Evolutionary conservation across 2,329 filamentous ascomycete genomes (phyloP), one percentile per base, ranked within the genome.

Genomic region (Alternaria viburni): DNA sequence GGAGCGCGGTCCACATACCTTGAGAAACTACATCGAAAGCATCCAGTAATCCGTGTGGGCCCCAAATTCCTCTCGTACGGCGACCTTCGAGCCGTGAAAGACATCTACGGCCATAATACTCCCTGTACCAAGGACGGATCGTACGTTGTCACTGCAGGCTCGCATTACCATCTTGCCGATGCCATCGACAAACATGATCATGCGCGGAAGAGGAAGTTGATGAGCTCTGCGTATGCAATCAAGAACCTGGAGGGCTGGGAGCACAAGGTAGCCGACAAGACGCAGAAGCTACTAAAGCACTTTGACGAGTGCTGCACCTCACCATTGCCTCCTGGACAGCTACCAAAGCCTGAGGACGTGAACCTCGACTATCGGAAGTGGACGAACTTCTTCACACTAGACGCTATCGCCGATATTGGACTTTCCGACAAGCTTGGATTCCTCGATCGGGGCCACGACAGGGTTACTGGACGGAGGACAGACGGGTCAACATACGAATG

Each of bases 321-420:
- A 0, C 80, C 83, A 1, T 72, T 81, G 7, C 54, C 55, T 17
- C 54, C 63, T 17, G 67, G 69, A 15, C 52, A 67, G 8, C 46
- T 64, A 43, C 74, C 77, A 11, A 68, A 77, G 15, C 62, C 77
- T 1, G 69, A 76, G 26, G 83, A 86, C 51, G 58, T 85, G 17
- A 84, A 78, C 0, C 77, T 88, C 17, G 84, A 88, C 67, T 85
- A 83, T 58, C 82, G 85, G 5, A 77, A 78, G 6, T 88, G 82
- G 82, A 80, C 81, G 23, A 88, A 87, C 73, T 86, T 85, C 77
- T 87, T 88, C 72, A 85, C 84, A 0, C 77, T 87, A 13, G 86
- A 88, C 60, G 86, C 85, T 3, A 87, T 88, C 54, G 85, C 83
- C 15, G 84, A 87, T 57, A 88, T 88, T 70, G 86, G 85, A 2